A percentile compares a stretch with the other conserved stretches of the same genome.
phyloP scores from a whole-genome alignment of 2,329 filamentous ascomycete species.

The Curvularia verruculosa region DNA sequence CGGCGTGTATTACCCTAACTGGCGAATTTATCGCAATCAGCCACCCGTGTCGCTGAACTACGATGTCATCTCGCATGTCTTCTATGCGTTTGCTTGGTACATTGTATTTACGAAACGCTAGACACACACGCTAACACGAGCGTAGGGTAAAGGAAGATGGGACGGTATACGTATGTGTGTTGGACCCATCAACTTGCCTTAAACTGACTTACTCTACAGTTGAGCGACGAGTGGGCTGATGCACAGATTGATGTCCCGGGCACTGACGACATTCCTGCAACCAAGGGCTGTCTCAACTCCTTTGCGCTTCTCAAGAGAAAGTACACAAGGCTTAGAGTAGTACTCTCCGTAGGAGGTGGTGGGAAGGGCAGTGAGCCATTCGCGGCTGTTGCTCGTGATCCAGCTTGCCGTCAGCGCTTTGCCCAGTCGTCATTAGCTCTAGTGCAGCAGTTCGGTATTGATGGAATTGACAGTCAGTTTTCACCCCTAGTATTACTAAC shows the following conservation, averaged over 20 bases:
- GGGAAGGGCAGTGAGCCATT: slow-evolving; percentile 70
- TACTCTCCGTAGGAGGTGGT: slow-evolving; percentile 80
- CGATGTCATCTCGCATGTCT: slow-evolving; percentile 78
- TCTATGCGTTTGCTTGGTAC: slow-evolving; percentile 78
- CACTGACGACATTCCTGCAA: slow-evolving; percentile 40
- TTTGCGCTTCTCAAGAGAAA: slow-evolving; percentile 74
- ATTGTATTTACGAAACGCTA: slow-evolving; percentile 19
- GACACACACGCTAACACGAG: slow-evolving; percentile 25
- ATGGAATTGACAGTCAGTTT: slow-evolving; percentile 73
- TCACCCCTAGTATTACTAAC: not conserved
- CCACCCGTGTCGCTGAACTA: slow-evolving; percentile 77
- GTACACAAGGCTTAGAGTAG: slow-evolving; percentile 73
- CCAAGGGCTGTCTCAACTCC: slow-evolving; percentile 67
- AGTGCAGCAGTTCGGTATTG: slow-evolving; percentile 72
- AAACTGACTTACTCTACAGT: slow-evolving; percentile 54
- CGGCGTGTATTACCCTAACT: slow-evolving; percentile 85
- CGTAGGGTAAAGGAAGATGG: slow-evolving; percentile 71
- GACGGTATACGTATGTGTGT: slow-evolving; percentile 71
- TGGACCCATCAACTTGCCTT: slow-evolving; percentile 24
- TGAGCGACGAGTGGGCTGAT: slow-evolving; percentile 82
- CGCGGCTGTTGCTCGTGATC: slow-evolving; percentile 67
- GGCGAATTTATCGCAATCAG: slow-evolving; percentile 72
- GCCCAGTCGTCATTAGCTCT: slow-evolving; percentile 69
- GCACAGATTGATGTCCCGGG: slow-evolving; percentile 74
- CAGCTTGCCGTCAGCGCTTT: slow-evolving; percentile 70